Evolutionary conservation across 1,284 basidiomycete species (phyloP).

Genomic region (Fomitopsis palustris): DNA sequence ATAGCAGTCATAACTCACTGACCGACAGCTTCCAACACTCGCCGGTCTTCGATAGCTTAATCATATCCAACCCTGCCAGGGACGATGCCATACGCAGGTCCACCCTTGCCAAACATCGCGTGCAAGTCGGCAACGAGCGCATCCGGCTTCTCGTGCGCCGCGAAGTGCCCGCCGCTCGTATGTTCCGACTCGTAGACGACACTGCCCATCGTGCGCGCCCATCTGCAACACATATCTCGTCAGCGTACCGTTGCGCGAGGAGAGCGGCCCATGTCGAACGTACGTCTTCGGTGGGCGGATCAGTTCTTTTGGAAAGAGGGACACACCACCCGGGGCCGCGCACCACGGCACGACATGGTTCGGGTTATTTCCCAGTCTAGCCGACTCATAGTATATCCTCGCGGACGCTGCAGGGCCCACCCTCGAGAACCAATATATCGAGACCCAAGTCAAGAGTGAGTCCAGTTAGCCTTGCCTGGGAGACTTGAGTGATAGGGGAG

Average conservation of each 20-base stretch:
- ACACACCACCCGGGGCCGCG: slow-evolving; percentile 43
- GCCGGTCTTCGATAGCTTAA: too few relatives aligned
- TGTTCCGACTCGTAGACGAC: slow-evolving; percentile 27
- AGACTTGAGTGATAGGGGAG: not conserved
- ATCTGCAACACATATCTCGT: slow-evolving; percentile 17
- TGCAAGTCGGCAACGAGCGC: slow-evolving; percentile 26
- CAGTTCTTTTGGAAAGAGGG: slow-evolving; percentile 47
- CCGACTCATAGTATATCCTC: slow-evolving; percentile 50
- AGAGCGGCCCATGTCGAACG: too few relatives aligned
- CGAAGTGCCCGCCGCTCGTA: slow-evolving; percentile 27
- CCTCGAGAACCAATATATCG: slow-evolving; percentile 56
- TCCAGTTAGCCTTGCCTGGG: not conserved
- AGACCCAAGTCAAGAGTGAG: slow-evolving; percentile 55
- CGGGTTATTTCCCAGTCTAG: slow-evolving; percentile 17
- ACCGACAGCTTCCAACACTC: too few relatives aligned
- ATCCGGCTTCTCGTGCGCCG: slow-evolving; percentile 26
- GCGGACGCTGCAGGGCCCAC: slow-evolving; percentile 50
- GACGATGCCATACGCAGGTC: slow-evolving; percentile 19
- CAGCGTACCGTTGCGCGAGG: not conserved
- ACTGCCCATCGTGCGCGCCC: slow-evolving; percentile 20
- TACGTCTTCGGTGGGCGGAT: not conserved
- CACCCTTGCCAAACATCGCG: slow-evolving; percentile 20
- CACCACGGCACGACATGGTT: slow-evolving; percentile 6
- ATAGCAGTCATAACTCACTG: too few relatives aligned
- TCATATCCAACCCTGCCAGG: slow-evolving; percentile 13